These are phyloP conservation scores for Tolypocladium tropicale DNA, from an alignment of 2,329 filamentous ascomycete species.

Conservation along the genomic window DNA sequence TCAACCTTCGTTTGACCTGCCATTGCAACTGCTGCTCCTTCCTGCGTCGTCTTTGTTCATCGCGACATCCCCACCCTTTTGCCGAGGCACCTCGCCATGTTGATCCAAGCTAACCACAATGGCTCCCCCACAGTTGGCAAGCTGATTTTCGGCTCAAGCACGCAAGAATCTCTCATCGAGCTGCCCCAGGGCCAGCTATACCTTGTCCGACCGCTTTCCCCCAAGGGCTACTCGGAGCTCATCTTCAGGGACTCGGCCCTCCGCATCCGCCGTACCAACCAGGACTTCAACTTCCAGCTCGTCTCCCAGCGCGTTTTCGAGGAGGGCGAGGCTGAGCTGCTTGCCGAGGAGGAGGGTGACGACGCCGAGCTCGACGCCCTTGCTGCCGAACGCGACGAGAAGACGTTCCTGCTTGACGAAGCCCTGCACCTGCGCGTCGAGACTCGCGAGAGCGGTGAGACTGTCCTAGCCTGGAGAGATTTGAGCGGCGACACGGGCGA, in stretches of 20 bases:
- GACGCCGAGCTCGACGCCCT: slow-evolving; percentile 69
- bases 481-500: slow-evolving; percentile 88
- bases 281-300: slow-evolving; percentile 95
- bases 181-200: slow-evolving; percentile 94
- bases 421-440: slow-evolving; percentile 79
- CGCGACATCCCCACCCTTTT: background rate
- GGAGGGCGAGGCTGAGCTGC: slow-evolving; percentile 86
- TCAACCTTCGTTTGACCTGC: background rate
- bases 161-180: slow-evolving; percentile 88
- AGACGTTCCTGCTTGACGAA: slow-evolving; percentile 93
- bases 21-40: background rate
- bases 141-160: slow-evolving; percentile 77
- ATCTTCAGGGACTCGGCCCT: slow-evolving; percentile 97
- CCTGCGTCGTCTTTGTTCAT: background rate
- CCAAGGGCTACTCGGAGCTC: slow-evolving; percentile 96
- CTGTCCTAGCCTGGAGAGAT: slow-evolving; percentile 89
- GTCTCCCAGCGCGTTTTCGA: slow-evolving; percentile 95
- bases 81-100: background rate
- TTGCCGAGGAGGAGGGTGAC: slow-evolving; percentile 82
- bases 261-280: slow-evolving; percentile 82
- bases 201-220: slow-evolving; percentile 86
- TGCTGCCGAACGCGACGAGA: slow-evolving; percentile 81
- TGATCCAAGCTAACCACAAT: background rate
- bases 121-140: slow-evolving; percentile 62
- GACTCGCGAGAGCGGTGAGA: slow-evolving; percentile 67